A percentile compares a stretch with the other conserved stretches of the same genome.
These are phyloP conservation scores for Lactarius sanguifluus DNA, from an alignment of 768 basidiomycete species.

Conservation along the genomic window DNA sequence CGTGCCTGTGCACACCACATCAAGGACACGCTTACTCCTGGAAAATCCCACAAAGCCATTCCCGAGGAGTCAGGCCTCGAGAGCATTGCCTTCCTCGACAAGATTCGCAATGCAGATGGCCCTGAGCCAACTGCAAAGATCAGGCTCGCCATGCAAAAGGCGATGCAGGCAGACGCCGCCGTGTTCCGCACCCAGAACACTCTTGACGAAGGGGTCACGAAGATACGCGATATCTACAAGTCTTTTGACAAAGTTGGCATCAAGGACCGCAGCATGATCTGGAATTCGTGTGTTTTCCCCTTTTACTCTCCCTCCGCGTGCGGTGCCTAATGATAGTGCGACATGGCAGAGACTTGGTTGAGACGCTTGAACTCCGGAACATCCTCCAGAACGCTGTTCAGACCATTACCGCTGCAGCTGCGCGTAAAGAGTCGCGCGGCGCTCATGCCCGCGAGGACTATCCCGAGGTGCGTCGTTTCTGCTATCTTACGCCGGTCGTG, in stretches of 20 bases:
- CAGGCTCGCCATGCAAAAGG: constrained; percentile 96
- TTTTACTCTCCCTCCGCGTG: neutral
- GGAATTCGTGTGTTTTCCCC: constrained; percentile 81
- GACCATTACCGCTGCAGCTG: constrained; percentile 89
- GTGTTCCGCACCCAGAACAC: constrained; percentile 94
- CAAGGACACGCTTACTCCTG: constrained; percentile 83
- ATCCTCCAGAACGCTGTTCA: constrained; percentile 93
- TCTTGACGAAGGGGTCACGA: constrained; percentile 90
- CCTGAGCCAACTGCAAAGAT: constrained; percentile 86
- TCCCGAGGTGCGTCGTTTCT: constrained; percentile 67
- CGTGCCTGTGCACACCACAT: constrained; percentile 99
- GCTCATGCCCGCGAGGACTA: constrained; percentile 98
- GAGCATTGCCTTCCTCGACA: constrained; percentile 85
- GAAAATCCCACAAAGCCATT: constrained; percentile 87
- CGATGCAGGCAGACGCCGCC: constrained; percentile 97
- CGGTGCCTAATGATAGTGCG: constrained; percentile 4
- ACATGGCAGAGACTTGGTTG: constrained; percentile 78
- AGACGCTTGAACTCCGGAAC: constrained; percentile 96
- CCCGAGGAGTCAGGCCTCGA: constrained; percentile 82
- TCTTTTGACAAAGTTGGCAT: constrained; percentile 90
- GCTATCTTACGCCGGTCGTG: constrained; percentile 4
- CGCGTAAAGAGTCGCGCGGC: constrained; percentile 96
- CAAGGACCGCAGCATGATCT: constrained; percentile 99
- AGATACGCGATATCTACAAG: constrained; percentile 82
- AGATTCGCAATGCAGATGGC: constrained; percentile 80